Conservation (phyloP, 2,329 filamentous ascomycete genomes). For the Hymenoscyphus albidus region DNA sequence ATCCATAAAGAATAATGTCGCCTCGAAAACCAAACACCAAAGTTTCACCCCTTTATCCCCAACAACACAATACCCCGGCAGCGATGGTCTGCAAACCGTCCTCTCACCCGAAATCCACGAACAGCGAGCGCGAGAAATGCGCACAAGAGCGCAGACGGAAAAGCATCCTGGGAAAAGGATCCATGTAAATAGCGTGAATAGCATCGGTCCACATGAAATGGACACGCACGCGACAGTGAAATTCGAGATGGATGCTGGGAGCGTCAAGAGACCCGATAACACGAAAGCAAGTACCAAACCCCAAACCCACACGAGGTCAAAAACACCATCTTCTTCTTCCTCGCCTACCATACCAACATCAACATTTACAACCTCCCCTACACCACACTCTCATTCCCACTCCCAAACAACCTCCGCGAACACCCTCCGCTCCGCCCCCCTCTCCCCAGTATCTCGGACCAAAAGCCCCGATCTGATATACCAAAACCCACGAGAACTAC, state of each 20-base stretch:
- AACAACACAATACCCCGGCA: slow-evolving; percentile 6
- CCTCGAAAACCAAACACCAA: background rate
- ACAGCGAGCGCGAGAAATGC: slow-evolving; percentile 2
- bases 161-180: slow-evolving; percentile 3
- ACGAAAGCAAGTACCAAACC: background rate
- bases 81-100: slow-evolving; percentile 8
- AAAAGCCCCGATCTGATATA: slow-evolving; percentile 1
- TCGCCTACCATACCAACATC: background rate
- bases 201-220: slow-evolving; percentile 10
- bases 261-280: background rate
- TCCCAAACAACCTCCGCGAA: background rate
- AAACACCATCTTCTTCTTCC: background rate
- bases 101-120: slow-evolving; percentile 6
- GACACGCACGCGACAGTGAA: background rate
- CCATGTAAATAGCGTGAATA: background rate
- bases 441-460: slow-evolving; percentile 1
- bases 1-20: slow-evolving; percentile 7
- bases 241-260: slow-evolving; percentile 11
- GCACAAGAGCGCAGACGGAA: background rate
- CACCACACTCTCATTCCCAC: background rate
- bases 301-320: background rate
- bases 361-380: background rate
- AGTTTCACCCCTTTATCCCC: background rate
- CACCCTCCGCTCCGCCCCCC: background rate
- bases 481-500: background rate